Percentiles rank a stretch among this genome's conserved stretches.
These are phyloP conservation scores for Jacaranda mimosifolia DNA, from an alignment of 257 asterid species.

Conservation along the genomic window DNA sequence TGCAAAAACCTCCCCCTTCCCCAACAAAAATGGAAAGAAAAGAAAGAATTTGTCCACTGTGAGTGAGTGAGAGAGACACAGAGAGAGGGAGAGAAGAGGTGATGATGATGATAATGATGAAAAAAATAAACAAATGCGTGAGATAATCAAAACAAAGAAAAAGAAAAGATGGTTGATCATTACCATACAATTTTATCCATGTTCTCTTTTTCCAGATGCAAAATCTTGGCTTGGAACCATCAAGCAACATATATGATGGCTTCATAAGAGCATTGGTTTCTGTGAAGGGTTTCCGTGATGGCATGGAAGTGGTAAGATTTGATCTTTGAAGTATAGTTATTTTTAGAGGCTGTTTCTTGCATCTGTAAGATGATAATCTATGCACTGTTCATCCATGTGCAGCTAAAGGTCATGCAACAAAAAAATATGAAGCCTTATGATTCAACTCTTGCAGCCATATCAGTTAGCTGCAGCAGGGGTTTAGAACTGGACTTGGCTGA, in stretches of 20 bases:
- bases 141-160: neutral
- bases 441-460: slow-evolving; percentile 76
- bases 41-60: neutral
- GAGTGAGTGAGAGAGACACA: neutral
- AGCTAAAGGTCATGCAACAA: slow-evolving; percentile 79
- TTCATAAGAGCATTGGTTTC: slow-evolving; percentile 67
- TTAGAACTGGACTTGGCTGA: slow-evolving; percentile 82
- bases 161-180: slow-evolving; percentile 14
- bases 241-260: slow-evolving; percentile 68
- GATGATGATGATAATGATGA: slow-evolving; percentile 4
- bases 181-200: slow-evolving; percentile 7
- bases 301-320: slow-evolving; percentile 76
- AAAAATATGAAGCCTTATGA: slow-evolving; percentile 73
- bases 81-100: neutral
- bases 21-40: neutral
- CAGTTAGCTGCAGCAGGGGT: slow-evolving; percentile 79
- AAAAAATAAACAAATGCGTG: slow-evolving; percentile 14
- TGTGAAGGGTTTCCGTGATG: slow-evolving; percentile 59
- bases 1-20: neutral
- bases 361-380: slow-evolving; percentile 19
- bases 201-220: slow-evolving; percentile 67
- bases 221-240: slow-evolving; percentile 79
- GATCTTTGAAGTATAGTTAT: slow-evolving; percentile 22
- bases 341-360: slow-evolving; percentile 31
- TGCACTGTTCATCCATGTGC: slow-evolving; percentile 49